Base-by-base conservation (phyloP, 2,329 filamentous ascomycete genomes). In the Neospermospora avenae region DNA sequence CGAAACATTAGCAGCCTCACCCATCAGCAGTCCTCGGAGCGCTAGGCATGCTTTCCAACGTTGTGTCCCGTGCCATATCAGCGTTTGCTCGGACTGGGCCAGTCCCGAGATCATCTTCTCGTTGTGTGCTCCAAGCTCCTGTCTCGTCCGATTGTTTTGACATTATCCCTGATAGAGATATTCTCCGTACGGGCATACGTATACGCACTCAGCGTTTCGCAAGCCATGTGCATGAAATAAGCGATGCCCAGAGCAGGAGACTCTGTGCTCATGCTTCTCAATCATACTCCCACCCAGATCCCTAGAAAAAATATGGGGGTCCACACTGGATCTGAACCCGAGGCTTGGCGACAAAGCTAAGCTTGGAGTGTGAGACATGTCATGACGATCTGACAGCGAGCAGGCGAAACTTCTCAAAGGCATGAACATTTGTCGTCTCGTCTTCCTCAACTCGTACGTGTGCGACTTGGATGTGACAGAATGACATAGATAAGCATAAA, bases 1-100 rank as follows among this genome's bases (percentile, higher is more conserved):
- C 63, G 64, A 66, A 67, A 66, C 65, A 63, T 58, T 59, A 64
- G 62, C 51, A 64, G 60, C 62, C 46, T 67, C 62, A 67, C 37
- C 28, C 14, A 48, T 53, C 41, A 48, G 25, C 54, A 42, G 46
- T 48, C 51, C 54, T 14, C 51, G 25, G 35, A 49, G 25, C 39
- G 34, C 8, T n/a, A n/a, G n/a, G 31, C 16, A 18, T 54, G 22
- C 35, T 14, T 53, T 5, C 13, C 49, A 41, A 25, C 34, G 41
- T 25, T 6, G 24, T 34, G n/a, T 44, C n/a, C 25, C 28, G 24
- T 39, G 34, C 45, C 20, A 52, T 39, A 25, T n/a, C 45, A 18
- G 13, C 45, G 25, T 39, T 52, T 13, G 20, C 35, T 22, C 34
- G 35, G 35, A 25, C 22, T 53, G 10, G 34, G 24, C 20, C 14